A percentile compares a stretch with the other conserved stretches of the same genome.
These are phyloP conservation scores for Staphylotrichum tortipilum DNA, from an alignment of 495 filamentous ascomycete species.

Conservation along the genomic window DNA sequence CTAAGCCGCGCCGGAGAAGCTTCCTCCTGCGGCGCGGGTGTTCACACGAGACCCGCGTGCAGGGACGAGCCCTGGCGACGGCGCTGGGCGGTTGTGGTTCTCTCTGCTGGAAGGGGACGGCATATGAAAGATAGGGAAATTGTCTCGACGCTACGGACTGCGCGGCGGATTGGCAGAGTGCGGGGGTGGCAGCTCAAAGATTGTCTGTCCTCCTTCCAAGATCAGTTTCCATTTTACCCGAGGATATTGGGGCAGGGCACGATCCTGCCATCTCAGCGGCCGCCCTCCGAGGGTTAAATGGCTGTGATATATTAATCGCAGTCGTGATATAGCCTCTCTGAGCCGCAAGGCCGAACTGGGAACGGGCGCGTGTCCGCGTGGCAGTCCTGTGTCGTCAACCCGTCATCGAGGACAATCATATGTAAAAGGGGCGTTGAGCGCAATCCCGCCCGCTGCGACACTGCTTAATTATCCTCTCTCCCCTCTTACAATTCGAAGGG, in stretches of 20 bases:
- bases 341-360: constrained; percentile 19
- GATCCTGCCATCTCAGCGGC: constrained; percentile 10
- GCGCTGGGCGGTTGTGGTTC: background rate
- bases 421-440: background rate
- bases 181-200: background rate
- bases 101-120: background rate
- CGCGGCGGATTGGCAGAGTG: background rate
- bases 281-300: constrained; percentile 24
- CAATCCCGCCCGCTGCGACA: constrained; percentile 4
- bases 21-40: constrained; percentile 7
- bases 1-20: constrained; percentile 14
- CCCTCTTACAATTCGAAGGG: background rate
- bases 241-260: constrained; percentile 17
- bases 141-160: no score
- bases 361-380: background rate
- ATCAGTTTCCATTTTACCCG: constrained; percentile 21
- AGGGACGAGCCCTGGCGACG: background rate
- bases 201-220: constrained; percentile 1
- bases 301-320: constrained; percentile 19
- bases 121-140: background rate
- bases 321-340: constrained; percentile 15
- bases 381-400: no score
- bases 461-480: constrained; percentile 10
- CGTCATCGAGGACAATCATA: no score
- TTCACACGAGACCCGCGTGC: background rate